These are phyloP conservation scores for Sindora glabra DNA, from an alignment of 306 rosid species.

Conservation along the genomic window DNA sequence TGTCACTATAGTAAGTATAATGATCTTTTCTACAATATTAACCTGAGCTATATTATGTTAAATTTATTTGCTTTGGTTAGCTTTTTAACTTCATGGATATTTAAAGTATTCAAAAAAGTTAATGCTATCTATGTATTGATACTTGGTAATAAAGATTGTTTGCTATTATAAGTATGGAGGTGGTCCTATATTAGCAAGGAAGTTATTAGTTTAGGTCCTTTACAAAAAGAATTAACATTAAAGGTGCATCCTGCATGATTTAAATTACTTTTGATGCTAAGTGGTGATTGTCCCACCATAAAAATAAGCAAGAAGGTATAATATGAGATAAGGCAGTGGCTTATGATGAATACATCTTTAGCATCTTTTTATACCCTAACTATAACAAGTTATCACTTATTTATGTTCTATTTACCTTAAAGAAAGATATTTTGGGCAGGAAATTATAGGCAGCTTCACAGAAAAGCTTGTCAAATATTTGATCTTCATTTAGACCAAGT, in stretches of 20 bases:
- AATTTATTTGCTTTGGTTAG: background rate
- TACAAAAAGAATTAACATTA: slow-evolving; percentile 77
- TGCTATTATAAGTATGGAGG: slow-evolving; percentile 74
- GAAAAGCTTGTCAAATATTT: slow-evolving; percentile 81
- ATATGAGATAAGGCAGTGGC: slow-evolving; percentile 16
- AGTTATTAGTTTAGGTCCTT: slow-evolving; percentile 79
- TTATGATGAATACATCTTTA: no score
- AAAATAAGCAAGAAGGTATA: slow-evolving; percentile 97
- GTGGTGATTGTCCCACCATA: slow-evolving; percentile 58
- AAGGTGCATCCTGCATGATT: slow-evolving; percentile 95
- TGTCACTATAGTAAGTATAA: no score
- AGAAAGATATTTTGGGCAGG: slow-evolving; percentile 55
- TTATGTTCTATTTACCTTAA: slow-evolving; percentile 17
- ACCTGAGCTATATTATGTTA: background rate
- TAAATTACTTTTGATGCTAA: slow-evolving; percentile 70
- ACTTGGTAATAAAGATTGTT: background rate
- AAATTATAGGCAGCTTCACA: slow-evolving; percentile 91
- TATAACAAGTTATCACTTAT: slow-evolving; percentile 8
- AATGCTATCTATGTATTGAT: background rate
- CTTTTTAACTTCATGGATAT: background rate
- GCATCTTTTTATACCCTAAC: slow-evolving; percentile 3
- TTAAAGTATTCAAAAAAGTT: background rate
- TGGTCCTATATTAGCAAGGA: slow-evolving; percentile 81
- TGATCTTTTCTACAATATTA: background rate
- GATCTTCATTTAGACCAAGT: slow-evolving; percentile 83